Evolutionary conservation across 768 basidiomycete genomes (phyloP).

Genomic region (Cyclocybe aegerita): DNA sequence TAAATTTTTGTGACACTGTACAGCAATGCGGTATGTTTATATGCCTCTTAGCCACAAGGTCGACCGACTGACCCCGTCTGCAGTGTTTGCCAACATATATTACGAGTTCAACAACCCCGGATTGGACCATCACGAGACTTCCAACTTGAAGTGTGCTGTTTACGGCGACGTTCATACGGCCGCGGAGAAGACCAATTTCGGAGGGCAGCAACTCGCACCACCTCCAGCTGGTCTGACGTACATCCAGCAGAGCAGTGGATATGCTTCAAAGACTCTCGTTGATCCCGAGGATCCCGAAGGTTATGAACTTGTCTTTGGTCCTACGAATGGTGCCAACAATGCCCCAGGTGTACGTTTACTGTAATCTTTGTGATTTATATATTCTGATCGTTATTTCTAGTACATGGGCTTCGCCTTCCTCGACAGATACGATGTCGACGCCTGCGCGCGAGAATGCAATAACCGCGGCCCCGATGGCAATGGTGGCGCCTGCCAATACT

Average conservation of each 20-base stretch:
- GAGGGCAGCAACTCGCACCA: slow-evolving; percentile 40
- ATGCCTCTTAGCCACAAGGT: background rate
- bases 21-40: slow-evolving; percentile 39
- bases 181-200: slow-evolving; percentile 43
- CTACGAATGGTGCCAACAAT: slow-evolving; percentile 45
- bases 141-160: slow-evolving; percentile 47
- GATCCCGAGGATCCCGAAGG: slow-evolving; percentile 41
- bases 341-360: slow-evolving; percentile 37
- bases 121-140: slow-evolving; percentile 36
- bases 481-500: slow-evolving; percentile 48
- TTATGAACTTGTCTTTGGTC: slow-evolving; percentile 46
- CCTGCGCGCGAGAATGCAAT: slow-evolving; percentile 45
- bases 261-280: slow-evolving; percentile 31
- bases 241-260: slow-evolving; percentile 45
- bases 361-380: background rate
- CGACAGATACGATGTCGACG: slow-evolving; percentile 44
- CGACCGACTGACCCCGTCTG: background rate
- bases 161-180: slow-evolving; percentile 44
- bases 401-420: slow-evolving; percentile 55
- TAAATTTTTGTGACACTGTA: slow-evolving; percentile 36
- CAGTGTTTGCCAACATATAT: slow-evolving; percentile 50
- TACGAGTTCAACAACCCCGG: slow-evolving; percentile 48
- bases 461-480: slow-evolving; percentile 36
- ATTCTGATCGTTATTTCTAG: slow-evolving; percentile 20
- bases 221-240: slow-evolving; percentile 35